Evolutionary conservation across 768 basidiomycete genomes (phyloP).

Genomic region (Chalciporus chontae): DNA sequence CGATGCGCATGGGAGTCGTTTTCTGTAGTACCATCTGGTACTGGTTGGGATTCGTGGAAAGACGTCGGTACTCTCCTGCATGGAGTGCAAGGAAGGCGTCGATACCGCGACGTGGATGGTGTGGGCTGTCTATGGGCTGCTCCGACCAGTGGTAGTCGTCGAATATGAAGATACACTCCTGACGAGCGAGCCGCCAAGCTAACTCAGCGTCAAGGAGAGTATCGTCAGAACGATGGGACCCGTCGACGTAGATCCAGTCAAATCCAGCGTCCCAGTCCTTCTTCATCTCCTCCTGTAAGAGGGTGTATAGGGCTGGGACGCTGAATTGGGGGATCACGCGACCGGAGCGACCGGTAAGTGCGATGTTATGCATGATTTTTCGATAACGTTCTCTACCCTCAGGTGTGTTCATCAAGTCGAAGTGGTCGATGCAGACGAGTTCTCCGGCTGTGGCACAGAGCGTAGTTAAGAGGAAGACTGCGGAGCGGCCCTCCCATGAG

Average conservation of each 20-base stretch:
- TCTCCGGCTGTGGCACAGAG: slow-evolving; percentile 44
- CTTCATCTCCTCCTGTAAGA: slow-evolving; percentile 45
- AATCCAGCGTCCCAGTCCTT: slow-evolving; percentile 37
- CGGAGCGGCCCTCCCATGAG: slow-evolving; percentile 63
- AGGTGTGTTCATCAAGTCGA: slow-evolving; percentile 47
- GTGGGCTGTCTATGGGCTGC: slow-evolving; percentile 44
- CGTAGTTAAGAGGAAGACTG: slow-evolving; percentile 48
- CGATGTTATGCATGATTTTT: slow-evolving; percentile 46
- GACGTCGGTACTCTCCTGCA: slow-evolving; percentile 41
- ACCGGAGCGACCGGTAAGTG: slow-evolving; percentile 39
- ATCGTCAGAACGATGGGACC: slow-evolving; percentile 58
- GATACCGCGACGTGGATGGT: slow-evolving; percentile 55
- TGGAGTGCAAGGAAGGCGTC: slow-evolving; percentile 54
- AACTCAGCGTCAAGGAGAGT: slow-evolving; percentile 60
- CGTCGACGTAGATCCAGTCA: slow-evolving; percentile 59
- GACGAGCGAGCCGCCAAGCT: slow-evolving; percentile 50
- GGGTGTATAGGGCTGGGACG: slow-evolving; percentile 44
- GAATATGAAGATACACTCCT: slow-evolving; percentile 51
- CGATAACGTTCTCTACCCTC: slow-evolving; percentile 45
- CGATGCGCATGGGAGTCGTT: slow-evolving; percentile 48
- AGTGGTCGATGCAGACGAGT: slow-evolving; percentile 56
- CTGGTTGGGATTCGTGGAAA: slow-evolving; percentile 34
- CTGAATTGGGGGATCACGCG: slow-evolving; percentile 53
- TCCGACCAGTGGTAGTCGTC: slow-evolving; percentile 56
- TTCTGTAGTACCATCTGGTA: slow-evolving; percentile 57